Evolutionary conservation across 1,139 yeast genomes (phyloP).

Genomic region (Candida sp.): DNA sequence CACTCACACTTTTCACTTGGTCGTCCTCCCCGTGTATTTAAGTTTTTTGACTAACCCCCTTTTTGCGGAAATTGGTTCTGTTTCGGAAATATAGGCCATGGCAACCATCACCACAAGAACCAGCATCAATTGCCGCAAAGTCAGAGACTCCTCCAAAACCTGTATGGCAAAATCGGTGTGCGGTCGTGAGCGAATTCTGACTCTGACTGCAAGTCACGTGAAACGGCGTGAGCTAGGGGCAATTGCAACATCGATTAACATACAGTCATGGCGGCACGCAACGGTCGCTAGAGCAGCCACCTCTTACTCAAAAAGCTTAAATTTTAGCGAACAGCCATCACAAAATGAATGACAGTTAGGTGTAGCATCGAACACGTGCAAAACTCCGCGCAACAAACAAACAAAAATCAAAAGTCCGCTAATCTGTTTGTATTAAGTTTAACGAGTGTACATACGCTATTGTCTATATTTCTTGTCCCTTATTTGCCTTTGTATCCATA

Average conservation of each 20-base stretch:
- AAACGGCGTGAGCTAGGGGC: background rate
- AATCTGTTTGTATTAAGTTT: no score
- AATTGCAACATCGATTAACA: background rate
- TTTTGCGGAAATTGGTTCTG: no score
- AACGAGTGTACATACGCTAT: background rate
- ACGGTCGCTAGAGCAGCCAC: no score
- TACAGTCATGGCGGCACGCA: no score
- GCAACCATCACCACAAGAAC: no score
- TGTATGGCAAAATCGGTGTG: no score
- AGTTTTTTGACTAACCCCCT: no score
- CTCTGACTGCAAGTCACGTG: background rate
- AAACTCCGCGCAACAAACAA: background rate
- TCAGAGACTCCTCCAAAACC: no score
- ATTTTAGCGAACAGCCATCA: background rate
- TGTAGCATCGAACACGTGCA: no score
- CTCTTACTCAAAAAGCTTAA: background rate
- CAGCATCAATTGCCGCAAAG: background rate
- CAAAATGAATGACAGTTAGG: background rate
- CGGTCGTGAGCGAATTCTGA: background rate
- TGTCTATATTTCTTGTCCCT: background rate
- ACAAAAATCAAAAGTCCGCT: background rate
- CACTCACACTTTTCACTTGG: no score
- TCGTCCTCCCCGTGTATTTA: no score
- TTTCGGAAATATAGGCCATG: no score
- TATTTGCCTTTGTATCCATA: constrained; percentile 8